These are phyloP conservation scores for Begonia masoniana DNA, from an alignment of 306 rosid species.

Conservation along the genomic window DNA sequence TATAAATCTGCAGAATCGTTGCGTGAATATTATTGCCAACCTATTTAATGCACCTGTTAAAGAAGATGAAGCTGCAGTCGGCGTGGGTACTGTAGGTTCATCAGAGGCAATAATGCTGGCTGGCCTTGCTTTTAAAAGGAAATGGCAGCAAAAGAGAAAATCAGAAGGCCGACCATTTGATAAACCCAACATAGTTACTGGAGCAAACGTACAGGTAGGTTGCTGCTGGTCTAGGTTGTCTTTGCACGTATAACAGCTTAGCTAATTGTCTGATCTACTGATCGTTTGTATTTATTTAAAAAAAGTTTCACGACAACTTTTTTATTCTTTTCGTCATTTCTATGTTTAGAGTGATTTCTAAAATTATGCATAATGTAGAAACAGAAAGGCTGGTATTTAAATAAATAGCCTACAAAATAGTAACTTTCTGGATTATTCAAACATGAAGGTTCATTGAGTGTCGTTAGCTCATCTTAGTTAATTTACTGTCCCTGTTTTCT, in stretches of 20 bases:
- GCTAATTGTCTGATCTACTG: too few species aligned
- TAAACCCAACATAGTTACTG: constrained; percentile 87
- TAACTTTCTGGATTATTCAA: not conserved
- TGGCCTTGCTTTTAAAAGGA: constrained; percentile 81
- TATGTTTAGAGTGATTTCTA: too few species aligned
- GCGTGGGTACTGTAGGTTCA: constrained; percentile 90
- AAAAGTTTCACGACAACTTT: too few species aligned
- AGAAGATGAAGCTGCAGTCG: constrained; percentile 53
- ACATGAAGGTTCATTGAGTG: not conserved
- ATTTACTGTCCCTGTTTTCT: not conserved
- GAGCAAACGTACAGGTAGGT: constrained; percentile 82
- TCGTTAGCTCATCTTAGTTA: not conserved
- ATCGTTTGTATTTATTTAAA: too few species aligned
- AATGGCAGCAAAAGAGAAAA: constrained; percentile 74
- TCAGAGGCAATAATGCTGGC: constrained; percentile 97
- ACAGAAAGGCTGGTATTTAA: too few species aligned
- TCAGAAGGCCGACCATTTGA: constrained; percentile 56
- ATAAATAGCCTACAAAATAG: too few species aligned
- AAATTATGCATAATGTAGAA: too few species aligned
- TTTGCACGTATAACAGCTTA: too few species aligned
- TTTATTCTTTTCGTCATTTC: too few species aligned
- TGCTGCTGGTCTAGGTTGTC: too few species aligned
- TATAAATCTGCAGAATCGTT: constrained; percentile 48
- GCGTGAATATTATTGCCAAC: constrained; percentile 87
- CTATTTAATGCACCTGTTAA: constrained; percentile 62